Evolutionary conservation across 352 stramenopile species (phyloP), one percentile per base, ranked within the genome.

Genomic region (Phytopythium delawarense): DNA sequence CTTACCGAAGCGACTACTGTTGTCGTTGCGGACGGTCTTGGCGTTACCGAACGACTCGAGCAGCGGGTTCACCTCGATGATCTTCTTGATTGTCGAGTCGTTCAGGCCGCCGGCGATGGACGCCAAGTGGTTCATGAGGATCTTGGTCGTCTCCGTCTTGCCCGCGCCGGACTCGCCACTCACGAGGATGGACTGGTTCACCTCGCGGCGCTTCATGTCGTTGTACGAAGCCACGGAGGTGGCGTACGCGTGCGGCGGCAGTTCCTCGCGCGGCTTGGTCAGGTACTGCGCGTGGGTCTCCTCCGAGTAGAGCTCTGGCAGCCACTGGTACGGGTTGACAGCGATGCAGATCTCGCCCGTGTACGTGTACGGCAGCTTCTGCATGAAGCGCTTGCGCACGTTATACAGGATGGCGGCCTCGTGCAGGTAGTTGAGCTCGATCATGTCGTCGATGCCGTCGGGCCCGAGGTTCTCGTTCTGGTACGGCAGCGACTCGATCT

Each of bases 11-110:
- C 96, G 88, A 67, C 71, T 91, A 32, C 91, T 98, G 71, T 99
- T 99, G 78, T 98, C 92, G 76, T 99, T 99, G n/a, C 96, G 79
- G 18, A 98, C 80, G 0, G 96, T 99, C 69, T 98, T 97, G 61
- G 96, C 96, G 72, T 99, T 99, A 68, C 97, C 97, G 75, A 99
- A 99, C 13, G 92, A 94, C 79, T 99, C 97, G 2, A 99, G 81
- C 48, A 99, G 81, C n/a, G 97, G 97, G 77, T 99, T 99, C 21
- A 96, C 96, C 59, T 97, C 94, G 28, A 99, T 88, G 56, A 99
- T 98, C 60, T 93, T 89, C 64, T 98, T 98, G 64, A 98, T 96
- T 30, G 96, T 96, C n/a, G 78, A 83, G 76, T 98, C 91, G 78
- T 98, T 94, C 13, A 90, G 52, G 42, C 79, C 79, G 25, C 83